phyloP scores from a whole-genome alignment of 805 yeast species.

The Barnettozyma botsteinii region DNA sequence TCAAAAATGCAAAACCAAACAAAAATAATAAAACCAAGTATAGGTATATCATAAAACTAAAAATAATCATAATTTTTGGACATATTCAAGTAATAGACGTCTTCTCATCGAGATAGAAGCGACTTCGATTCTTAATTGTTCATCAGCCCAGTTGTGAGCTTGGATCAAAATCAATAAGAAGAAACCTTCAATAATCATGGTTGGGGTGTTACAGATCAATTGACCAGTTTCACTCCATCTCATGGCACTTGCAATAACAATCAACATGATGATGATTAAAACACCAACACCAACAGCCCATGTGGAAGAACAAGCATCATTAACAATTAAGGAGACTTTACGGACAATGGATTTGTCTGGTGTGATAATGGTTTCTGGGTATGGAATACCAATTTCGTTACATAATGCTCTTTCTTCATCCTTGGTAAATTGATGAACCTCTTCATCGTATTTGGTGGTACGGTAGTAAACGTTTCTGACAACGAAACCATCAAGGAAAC shows the following conservation, averaged over 20 bases:
- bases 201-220: conserved; percentile 8
- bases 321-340: conserved; percentile 3
- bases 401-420: conserved; percentile 4
- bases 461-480: conserved; percentile 11
- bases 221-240: conserved; percentile 10
- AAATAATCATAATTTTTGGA: conserved; percentile 4
- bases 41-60: too few relatives aligned
- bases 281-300: conserved; percentile 5
- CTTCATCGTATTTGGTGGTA: conserved; percentile 4
- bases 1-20: too few relatives aligned
- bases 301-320: conserved; percentile 7
- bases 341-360: neutral
- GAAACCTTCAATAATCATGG: conserved; percentile 11
- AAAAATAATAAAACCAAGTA: too few relatives aligned
- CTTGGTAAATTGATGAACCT: neutral
- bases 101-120: conserved; percentile 8
- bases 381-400: conserved; percentile 1
- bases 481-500: conserved; percentile 10
- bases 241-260: conserved; percentile 5
- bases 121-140: conserved; percentile 6
- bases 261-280: conserved; percentile 2
- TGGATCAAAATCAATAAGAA: conserved; percentile 9
- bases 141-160: conserved; percentile 11
- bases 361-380: neutral
- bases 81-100: conserved; percentile 2